phyloP scores from a whole-genome alignment of 1,284 basidiomycete species.

The Leccinum olivaceoglutinosum region DNA sequence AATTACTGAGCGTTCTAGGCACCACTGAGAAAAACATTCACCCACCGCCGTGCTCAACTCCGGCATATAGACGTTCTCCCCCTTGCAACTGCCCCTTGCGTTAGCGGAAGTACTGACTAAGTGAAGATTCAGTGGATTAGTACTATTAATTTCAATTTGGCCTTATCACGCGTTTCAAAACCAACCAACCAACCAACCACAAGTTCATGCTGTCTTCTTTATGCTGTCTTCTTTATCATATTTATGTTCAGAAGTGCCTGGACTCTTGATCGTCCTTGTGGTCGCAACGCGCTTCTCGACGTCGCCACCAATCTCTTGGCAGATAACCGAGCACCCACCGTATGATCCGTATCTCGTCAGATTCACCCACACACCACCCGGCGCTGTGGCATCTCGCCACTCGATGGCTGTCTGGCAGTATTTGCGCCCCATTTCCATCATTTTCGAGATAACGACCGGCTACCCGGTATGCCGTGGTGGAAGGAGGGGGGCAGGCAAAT shows the following conservation, averaged over 20 bases:
- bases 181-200: not conserved
- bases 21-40: not conserved
- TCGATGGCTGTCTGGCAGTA: not conserved
- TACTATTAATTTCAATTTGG: not conserved
- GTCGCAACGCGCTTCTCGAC: not conserved
- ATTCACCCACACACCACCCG: not conserved
- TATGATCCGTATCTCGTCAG: not conserved
- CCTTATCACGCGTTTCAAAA: not conserved
- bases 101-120: not conserved
- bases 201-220: not conserved
- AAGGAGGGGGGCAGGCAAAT: not conserved
- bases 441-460: slow-evolving; percentile 6
- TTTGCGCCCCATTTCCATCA: not conserved
- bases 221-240: not conserved
- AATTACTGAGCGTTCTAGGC: not conserved
- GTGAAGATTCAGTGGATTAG: not conserved
- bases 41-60: not conserved
- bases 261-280: not conserved
- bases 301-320: not conserved
- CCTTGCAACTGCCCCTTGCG: not conserved
- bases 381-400: not conserved
- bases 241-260: not conserved
- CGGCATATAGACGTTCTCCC: not conserved
- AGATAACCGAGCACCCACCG: not conserved
- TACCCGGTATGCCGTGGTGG: not conserved